Evolutionary conservation across 2,329 filamentous ascomycete species (phyloP).

Genomic region (Penicillium sp.): DNA sequence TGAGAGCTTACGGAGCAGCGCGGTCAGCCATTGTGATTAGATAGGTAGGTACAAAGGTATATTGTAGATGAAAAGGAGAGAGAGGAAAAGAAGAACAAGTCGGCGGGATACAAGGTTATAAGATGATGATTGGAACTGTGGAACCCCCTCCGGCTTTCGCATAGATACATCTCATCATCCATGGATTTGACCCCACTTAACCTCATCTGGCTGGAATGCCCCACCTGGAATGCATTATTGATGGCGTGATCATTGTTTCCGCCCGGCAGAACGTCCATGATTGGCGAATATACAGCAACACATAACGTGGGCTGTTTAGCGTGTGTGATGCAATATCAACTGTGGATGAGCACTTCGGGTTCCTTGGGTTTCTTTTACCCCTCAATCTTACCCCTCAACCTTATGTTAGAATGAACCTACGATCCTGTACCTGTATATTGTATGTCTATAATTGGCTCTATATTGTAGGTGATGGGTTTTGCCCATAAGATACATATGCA

Average conservation of each 20-base stretch:
- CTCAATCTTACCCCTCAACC: not conserved
- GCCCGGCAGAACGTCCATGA: conserved; percentile 31
- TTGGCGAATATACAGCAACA: conserved; percentile 24
- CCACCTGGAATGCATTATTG: conserved; percentile 13
- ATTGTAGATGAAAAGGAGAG: conserved; percentile 7
- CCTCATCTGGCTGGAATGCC: not conserved
- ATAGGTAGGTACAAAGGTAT: not conserved
- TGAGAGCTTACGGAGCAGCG: conserved; percentile 44
- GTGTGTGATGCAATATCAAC: conserved; percentile 6
- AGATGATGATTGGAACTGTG: not conserved
- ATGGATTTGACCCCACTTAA: conserved; percentile 14
- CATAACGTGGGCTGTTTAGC: conserved; percentile 29
- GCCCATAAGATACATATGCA: no score
- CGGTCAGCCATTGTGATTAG: conserved; percentile 44
- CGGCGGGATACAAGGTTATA: conserved; percentile 1
- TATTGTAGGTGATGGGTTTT: not conserved
- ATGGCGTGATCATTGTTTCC: conserved; percentile 28
- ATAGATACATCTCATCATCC: conserved; percentile 14
- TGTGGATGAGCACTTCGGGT: not conserved
- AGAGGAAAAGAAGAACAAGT: not conserved
- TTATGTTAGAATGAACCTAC: not conserved
- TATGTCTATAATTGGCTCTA: not conserved
- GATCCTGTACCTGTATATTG: not conserved
- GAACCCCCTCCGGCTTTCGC: conserved; percentile 15
- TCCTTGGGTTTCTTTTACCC: not conserved